A percentile compares a stretch with the other conserved stretches of the same genome.
These are phyloP conservation scores for Pseudogymnoascus sp. DNA, from an alignment of 2,329 filamentous ascomycete genomes.

Conservation along the genomic window DNA sequence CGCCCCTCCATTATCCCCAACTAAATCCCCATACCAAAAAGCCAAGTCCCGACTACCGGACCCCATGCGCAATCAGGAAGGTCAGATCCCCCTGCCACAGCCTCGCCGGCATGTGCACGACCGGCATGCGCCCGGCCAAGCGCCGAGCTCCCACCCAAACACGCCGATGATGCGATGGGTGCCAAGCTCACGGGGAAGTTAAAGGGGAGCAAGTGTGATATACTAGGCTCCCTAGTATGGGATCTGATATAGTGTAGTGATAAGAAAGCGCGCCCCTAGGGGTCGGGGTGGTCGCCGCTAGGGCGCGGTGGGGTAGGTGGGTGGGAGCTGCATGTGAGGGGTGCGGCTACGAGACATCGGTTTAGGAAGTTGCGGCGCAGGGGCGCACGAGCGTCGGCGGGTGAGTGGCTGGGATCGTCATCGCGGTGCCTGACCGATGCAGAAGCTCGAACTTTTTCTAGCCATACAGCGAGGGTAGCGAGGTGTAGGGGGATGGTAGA, in stretches of 20 bases:
- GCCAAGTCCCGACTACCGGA: constrained; percentile 5
- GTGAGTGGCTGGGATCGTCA: neutral
- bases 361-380: constrained; percentile 1
- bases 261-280: neutral
- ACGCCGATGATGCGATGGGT: no score
- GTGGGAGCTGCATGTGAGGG: neutral
- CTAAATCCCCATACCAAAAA: neutral
- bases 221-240: neutral
- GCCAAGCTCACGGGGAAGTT: neutral
- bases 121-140: neutral
- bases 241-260: neutral
- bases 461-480: neutral
- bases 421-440: neutral
- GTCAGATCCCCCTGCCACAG: neutral
- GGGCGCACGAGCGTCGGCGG: neutral
- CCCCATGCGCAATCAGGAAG: constrained; percentile 1
- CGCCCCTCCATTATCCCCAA: neutral
- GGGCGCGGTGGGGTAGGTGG: neutral
- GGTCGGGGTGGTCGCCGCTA: neutral
- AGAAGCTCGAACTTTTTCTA: neutral
- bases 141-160: neutral
- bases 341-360: neutral
- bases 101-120: neutral
- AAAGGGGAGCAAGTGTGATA: neutral
- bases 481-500: neutral